phyloP scores from a whole-genome alignment of 495 filamentous ascomycete species.

The Annulohypoxylon moriforme region DNA sequence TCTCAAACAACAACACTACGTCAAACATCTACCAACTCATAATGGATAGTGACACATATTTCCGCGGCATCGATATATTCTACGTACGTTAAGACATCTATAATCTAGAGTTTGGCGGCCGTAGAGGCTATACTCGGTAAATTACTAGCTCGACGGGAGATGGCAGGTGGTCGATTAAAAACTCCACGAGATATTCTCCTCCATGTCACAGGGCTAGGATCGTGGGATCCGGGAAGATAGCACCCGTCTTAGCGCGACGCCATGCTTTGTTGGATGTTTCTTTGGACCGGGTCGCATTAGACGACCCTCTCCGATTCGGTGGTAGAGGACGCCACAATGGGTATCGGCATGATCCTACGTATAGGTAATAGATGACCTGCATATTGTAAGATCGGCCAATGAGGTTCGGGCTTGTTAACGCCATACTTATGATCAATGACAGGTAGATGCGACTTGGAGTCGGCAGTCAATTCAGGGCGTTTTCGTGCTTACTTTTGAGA shows the following conservation, averaged over 20 bases:
- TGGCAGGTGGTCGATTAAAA: not conserved
- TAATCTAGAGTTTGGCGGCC: not conserved
- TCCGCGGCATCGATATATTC: not conserved
- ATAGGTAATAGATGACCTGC: not conserved
- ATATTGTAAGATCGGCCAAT: constrained; percentile 8
- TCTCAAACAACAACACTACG: not conserved
- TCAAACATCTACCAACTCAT: not conserved
- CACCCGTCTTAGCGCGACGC: not conserved
- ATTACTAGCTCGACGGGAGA: not conserved
- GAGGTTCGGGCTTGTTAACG: not conserved
- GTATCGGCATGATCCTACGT: not conserved
- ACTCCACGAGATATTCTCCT: not conserved
- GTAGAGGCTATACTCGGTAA: not conserved
- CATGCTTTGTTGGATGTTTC: not conserved
- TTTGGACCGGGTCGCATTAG: not conserved
- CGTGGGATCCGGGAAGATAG: not conserved
- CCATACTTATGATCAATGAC: not conserved
- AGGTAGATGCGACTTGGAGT: not conserved
- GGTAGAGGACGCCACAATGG: not conserved
- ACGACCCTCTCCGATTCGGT: constrained; percentile 1
- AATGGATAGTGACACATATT: not conserved
- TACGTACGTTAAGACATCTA: not conserved
- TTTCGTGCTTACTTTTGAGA: not conserved
- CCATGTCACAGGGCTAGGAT: not conserved
- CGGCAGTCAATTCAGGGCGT: not conserved